A percentile compares a stretch with the other conserved stretches of the same genome.
Evolutionary conservation across 2,329 filamentous ascomycete species (phyloP).

Genomic region (Microdochium nivale): DNA sequence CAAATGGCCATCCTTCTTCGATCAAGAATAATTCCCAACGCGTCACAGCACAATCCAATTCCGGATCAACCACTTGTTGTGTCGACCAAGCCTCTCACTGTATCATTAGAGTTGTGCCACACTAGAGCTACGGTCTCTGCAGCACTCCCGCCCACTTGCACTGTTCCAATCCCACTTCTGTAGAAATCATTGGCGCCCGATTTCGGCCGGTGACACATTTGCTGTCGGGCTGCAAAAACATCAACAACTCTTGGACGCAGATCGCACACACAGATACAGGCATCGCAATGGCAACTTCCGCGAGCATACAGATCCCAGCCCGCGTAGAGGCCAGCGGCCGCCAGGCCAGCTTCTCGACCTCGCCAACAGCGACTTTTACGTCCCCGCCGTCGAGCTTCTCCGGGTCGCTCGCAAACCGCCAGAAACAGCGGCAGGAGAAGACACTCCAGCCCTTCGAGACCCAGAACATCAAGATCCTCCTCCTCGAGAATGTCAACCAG

Average conservation of each 20-base stretch:
- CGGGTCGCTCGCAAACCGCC: slow-evolving; percentile 30
- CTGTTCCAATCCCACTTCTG: background rate
- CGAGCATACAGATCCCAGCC: slow-evolving; percentile 29
- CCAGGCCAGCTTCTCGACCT: slow-evolving; percentile 62
- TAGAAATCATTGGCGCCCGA: background rate
- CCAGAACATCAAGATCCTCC: slow-evolving; percentile 89
- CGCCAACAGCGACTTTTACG: slow-evolving; percentile 66
- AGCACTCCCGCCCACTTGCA: background rate
- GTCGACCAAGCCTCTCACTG: too few relatives aligned
- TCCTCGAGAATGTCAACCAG: slow-evolving; percentile 93
- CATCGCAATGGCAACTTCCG: background rate
- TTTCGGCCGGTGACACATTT: background rate
- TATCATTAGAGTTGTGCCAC: too few relatives aligned
- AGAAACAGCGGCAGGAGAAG: slow-evolving; percentile 46
- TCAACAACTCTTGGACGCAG: background rate
- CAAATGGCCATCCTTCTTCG: background rate
- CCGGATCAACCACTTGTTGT: background rate
- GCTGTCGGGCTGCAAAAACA: background rate
- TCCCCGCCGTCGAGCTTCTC: slow-evolving; percentile 61
- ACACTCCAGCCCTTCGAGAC: slow-evolving; percentile 86
- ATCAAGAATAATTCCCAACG: too few relatives aligned
- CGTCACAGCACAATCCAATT: background rate
- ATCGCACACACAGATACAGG: background rate
- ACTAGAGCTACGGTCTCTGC: too few relatives aligned
- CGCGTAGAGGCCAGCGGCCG: slow-evolving; percentile 37